These are phyloP conservation scores for Mortierella sp. DNA, from an alignment of 371 early-diverging fungal genomes.

Conservation along the genomic window DNA sequence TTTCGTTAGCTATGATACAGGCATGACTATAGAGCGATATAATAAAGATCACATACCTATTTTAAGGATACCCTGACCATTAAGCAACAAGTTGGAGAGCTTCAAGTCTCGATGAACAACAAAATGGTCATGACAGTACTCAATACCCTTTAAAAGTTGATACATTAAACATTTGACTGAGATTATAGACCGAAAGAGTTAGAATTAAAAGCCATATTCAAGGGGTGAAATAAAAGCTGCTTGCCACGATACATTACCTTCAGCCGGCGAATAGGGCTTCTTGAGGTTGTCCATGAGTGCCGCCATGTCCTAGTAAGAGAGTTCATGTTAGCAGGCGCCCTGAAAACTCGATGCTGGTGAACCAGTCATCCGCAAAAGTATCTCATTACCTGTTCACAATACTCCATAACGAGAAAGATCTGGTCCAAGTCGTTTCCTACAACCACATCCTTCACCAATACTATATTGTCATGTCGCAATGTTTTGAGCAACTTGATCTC, in stretches of 20 bases:
- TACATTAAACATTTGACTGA: slow-evolving; percentile 86
- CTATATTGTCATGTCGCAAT: slow-evolving; percentile 89
- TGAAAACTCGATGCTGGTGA: background rate
- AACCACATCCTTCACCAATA: slow-evolving; percentile 86
- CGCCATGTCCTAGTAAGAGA: slow-evolving; percentile 68
- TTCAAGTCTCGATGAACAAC: slow-evolving; percentile 91
- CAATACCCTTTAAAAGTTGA: slow-evolving; percentile 81
- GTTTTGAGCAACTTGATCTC: slow-evolving; percentile 93
- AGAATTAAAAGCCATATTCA: background rate
- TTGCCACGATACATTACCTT: slow-evolving; percentile 58
- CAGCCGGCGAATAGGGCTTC: slow-evolving; percentile 70
- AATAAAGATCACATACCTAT: slow-evolving; percentile 67
- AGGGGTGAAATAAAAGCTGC: background rate
- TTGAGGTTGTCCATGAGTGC: slow-evolving; percentile 72
- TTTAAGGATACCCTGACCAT: slow-evolving; percentile 79
- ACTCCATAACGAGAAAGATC: slow-evolving; percentile 85
- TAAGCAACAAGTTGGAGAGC: slow-evolving; percentile 86
- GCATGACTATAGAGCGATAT: background rate
- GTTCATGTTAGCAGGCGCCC: background rate
- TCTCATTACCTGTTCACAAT: slow-evolving; percentile 76
- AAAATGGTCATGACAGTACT: slow-evolving; percentile 81
- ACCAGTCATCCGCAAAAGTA: background rate
- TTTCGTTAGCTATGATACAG: background rate
- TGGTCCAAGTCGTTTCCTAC: slow-evolving; percentile 73
- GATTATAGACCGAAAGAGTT: background rate